Conservation (phyloP, 139 green algal genomes). For the Pseudopediastrum boryanum region DNA sequence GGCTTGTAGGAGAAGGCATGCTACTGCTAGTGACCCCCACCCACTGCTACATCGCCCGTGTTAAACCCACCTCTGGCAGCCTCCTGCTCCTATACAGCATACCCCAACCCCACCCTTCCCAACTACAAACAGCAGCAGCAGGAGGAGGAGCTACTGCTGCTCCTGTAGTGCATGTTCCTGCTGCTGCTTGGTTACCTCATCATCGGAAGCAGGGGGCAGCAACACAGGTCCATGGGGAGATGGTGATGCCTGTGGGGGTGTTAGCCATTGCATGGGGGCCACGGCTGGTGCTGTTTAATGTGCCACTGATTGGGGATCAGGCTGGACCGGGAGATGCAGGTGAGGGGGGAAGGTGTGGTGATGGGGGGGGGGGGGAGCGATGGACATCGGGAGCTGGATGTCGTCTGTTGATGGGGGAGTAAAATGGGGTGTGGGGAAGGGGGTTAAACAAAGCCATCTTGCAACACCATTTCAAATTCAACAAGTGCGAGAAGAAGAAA, state of each 20-base stretch:
- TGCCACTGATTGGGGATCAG: constrained; percentile 61
- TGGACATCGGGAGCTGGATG: not conserved
- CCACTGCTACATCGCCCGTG: constrained; percentile 45
- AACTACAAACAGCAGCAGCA: constrained; percentile 7
- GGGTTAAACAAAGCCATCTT: not conserved
- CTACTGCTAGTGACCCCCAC: constrained; percentile 39
- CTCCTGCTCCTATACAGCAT: constrained; percentile 52
- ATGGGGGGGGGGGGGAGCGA: not conserved
- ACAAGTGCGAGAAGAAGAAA: not conserved
- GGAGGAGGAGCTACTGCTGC: too few species aligned
- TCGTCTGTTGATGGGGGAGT: not conserved
- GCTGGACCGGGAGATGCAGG: not conserved
- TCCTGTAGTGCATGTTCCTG: constrained; percentile 22
- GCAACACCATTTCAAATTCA: not conserved
- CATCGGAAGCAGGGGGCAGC: constrained; percentile 7
- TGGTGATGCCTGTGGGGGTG: constrained; percentile 36
- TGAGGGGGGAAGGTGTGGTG: not conserved
- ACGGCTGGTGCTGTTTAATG: constrained; percentile 47
- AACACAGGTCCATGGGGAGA: not conserved
- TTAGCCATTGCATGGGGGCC: constrained; percentile 50
- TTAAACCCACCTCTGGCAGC: constrained; percentile 42
- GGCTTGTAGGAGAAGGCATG: constrained; percentile 53
- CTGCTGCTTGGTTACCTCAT: constrained; percentile 47
- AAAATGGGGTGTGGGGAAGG: not conserved
- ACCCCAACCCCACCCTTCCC: constrained; percentile 6